A percentile compares a stretch with the other conserved stretches of the same genome.
Conservation (phyloP, 345 rosid species). For the Eucalyptus guilfoylei region DNA sequence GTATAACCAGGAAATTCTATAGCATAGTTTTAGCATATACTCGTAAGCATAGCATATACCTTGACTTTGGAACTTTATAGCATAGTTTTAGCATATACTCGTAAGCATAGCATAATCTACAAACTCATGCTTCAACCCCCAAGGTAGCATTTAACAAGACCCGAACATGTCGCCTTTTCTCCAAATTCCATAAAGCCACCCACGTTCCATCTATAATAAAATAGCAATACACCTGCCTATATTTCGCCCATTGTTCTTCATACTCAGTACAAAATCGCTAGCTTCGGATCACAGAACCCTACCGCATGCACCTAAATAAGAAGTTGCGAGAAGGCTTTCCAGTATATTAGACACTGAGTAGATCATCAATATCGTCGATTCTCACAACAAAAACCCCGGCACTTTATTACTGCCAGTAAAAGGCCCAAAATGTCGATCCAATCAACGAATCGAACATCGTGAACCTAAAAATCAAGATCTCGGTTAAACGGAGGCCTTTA, state of each 20-base stretch:
- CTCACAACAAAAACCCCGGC: neutral
- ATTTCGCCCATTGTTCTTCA: neutral
- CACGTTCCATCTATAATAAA: neutral
- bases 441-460: neutral
- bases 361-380: neutral
- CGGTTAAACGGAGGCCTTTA: neutral
- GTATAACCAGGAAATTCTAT: neutral
- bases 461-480: neutral
- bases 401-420: neutral
- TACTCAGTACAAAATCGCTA: neutral
- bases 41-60: neutral
- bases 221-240: neutral
- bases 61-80: neutral
- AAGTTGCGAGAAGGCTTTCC: neutral
- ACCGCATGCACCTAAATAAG: neutral
- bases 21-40: neutral
- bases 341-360: neutral
- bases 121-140: neutral
- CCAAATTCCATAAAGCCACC: neutral
- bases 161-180: neutral
- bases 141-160: neutral
- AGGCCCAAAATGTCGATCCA: neutral
- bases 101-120: neutral
- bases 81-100: neutral
- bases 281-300: neutral